Evolutionary conservation across 805 yeast genomes (phyloP).

Genomic region (Ogataea dorogensis): DNA sequence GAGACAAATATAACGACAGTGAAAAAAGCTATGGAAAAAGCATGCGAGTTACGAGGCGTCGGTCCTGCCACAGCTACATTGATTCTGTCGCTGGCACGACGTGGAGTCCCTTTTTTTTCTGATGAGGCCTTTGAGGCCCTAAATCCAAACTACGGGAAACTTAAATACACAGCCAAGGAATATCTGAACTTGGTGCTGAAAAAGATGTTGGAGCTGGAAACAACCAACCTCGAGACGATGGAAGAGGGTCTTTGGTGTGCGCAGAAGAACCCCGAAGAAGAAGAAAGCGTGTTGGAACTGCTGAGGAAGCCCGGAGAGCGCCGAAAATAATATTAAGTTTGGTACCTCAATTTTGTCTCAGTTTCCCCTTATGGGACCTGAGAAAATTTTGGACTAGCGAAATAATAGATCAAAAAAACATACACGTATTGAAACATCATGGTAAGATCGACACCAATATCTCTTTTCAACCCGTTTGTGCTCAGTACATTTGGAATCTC

Average conservation of each 20-base stretch:
- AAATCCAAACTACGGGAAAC: constrained; percentile 25
- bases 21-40: constrained; percentile 30
- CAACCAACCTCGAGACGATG: constrained; percentile 6
- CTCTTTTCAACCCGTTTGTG: constrained; percentile 68
- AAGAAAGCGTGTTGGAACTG: too few relatives aligned
- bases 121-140: constrained; percentile 45
- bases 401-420: constrained; percentile 9
- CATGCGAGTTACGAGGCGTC: constrained; percentile 43
- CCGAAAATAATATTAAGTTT: too few relatives aligned
- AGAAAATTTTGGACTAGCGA: constrained; percentile 4
- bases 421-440: constrained; percentile 8
- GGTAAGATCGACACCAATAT: constrained; percentile 21
- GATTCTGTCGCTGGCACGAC: constrained; percentile 36
- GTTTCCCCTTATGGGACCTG: not conserved
- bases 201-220: constrained; percentile 1
- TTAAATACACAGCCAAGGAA: constrained; percentile 44
- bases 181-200: constrained; percentile 38
- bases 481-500: constrained; percentile 76
- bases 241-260: constrained; percentile 15
- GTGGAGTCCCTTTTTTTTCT: constrained; percentile 45
- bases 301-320: too few relatives aligned
- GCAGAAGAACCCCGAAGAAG: not conserved
- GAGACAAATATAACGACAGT: constrained; percentile 9
- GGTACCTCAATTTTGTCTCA: not conserved
- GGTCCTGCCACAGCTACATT: constrained; percentile 53